Evolutionary conservation across 345 rosid species (phyloP), one percentile per base, ranked within the genome.

Genomic region (Syzygium grande): DNA sequence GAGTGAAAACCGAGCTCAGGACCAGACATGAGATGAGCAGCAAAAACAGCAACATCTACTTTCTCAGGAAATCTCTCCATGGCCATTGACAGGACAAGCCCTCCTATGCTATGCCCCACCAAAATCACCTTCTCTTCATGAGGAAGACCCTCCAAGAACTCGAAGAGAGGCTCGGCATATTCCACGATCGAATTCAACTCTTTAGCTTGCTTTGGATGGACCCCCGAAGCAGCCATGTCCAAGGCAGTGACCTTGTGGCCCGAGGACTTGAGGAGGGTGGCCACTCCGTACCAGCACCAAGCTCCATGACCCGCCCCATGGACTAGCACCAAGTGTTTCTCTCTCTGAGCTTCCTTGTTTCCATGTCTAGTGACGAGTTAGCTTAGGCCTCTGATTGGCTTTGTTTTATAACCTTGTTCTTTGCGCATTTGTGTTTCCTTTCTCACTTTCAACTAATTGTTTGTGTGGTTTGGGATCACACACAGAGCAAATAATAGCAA

Each of bases 91-190:
- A 91, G 23, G 8, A 49, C 30, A 9, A 92, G 13, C 22, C 93
- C 93, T 3, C 92, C 93, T 7, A 58, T 84, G 61, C 90, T 93
- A 55, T 92, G 93, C 4, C 92, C 91, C 5, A 92, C 95, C 53
- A 93, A 14, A 5, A 90, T 79, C 85, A 91, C 94, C 88, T 65
- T 88, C 87, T 90, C 91, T 19, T 87, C 88, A 3, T 63, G 49
- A 1, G 88, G 84, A 5, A 91, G 83, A 52, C 89, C 84, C 43
- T 85, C 85, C 88, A 92, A 38, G 87, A 91, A 85, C 13, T 85
- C 87, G 84, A 89, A 79, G 86, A 91, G 15, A 4, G 92, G 91
- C 79, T 89, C 73, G 8, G 29, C 68, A 21, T 90, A 88, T 12
- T 90, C 90, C 5, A 56, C 53, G 7, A 89, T 2, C 13, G 87